Base-by-base conservation (phyloP, 2,329 filamentous ascomycete species). In the Leptographium radiaticola region DNA sequence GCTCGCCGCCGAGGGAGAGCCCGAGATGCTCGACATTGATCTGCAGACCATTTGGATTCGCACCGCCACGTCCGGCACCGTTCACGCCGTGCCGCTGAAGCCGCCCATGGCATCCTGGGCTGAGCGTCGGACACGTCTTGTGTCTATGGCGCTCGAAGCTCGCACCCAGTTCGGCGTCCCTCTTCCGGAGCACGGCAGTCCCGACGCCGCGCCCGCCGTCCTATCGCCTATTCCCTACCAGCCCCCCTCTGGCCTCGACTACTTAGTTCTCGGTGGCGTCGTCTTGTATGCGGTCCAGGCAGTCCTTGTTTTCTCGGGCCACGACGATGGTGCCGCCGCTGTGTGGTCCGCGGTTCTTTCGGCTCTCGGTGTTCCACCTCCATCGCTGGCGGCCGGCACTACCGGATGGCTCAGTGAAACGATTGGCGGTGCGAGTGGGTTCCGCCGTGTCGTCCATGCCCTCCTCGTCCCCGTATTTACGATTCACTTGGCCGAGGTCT, bases 101-200 rank as follows among this genome's bases (percentile, higher is more conserved):
- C 90, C 90, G 11, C 80, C 87, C 0, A 77, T 96, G 71, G 67
- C 69, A n/a, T 74, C 75, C 39, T 82, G 82, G 67, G 68, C 72
- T 39, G 87, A 95, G 55, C 77, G 83, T 11, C 81, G 88, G 52
- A 71, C 76, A 48, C 79, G 86, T 51, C 72, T 91, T 43, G 81
- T 94, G 49, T 80, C 82, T 51, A 86, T 96, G 81, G 66, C 78
- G 67, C 59, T 80, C 71, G 64, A 66, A 63, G 64, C 78, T 60
- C 75, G 85, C 38, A 61, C 70, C 36, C 75, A 69, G 1, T 77
- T 95, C 13, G 81, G 78, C 16, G 73, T 85, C 25, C 81, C 72
- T 60, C 59, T 65, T 16, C 61, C 66, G 0, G 75, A 76, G 0
- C 59, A 64, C 6, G 71, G 62, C 74, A 40, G 64, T 63, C 53